These are phyloP conservation scores for Lipomyces sp. DNA, from an alignment of 805 yeast species.

Conservation along the genomic window DNA sequence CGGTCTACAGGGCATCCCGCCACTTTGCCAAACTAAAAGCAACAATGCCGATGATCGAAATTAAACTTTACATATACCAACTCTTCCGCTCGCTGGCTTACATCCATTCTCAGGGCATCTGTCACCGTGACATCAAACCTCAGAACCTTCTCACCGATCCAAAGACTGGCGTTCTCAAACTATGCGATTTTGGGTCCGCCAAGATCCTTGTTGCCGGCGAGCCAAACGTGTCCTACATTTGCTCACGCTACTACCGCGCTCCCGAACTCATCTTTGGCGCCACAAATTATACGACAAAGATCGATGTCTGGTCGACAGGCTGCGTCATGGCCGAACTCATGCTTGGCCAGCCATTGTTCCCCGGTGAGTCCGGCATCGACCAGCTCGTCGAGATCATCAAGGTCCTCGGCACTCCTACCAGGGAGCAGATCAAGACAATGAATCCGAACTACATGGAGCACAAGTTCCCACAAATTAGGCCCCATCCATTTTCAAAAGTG, in stretches of 20 bases:
- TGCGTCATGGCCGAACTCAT: constrained; percentile 98
- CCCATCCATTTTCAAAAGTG: constrained; percentile 63
- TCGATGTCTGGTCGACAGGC: constrained; percentile 97
- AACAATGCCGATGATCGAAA: constrained; percentile 87
- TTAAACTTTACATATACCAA: constrained; percentile 85
- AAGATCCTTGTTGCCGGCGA: constrained; percentile 86
- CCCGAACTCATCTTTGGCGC: constrained; percentile 98
- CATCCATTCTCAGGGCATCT: constrained; percentile 70
- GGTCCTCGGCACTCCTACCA: constrained; percentile 91
- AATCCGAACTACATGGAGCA: constrained; percentile 97
- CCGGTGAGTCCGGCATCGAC: constrained; percentile 97
- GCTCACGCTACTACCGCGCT: constrained; percentile 95
- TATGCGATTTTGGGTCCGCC: constrained; percentile 97
- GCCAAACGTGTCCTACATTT: constrained; percentile 94
- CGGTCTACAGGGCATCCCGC: constrained; percentile 86
- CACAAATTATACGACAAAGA: constrained; percentile 92
- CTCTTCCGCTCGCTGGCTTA: constrained; percentile 76
- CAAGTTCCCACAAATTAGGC: constrained; percentile 73
- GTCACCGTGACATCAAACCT: constrained; percentile 94
- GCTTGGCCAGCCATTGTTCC: constrained; percentile 94
- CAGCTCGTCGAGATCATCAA: constrained; percentile 96
- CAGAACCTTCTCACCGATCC: constrained; percentile 90
- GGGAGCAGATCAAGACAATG: constrained; percentile 91
- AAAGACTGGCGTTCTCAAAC: constrained; percentile 76
- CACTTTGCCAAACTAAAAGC: constrained; percentile 61